These are phyloP conservation scores for Odontarrhena argentea DNA, from an alignment of 345 rosid genomes.

Conservation along the genomic window DNA sequence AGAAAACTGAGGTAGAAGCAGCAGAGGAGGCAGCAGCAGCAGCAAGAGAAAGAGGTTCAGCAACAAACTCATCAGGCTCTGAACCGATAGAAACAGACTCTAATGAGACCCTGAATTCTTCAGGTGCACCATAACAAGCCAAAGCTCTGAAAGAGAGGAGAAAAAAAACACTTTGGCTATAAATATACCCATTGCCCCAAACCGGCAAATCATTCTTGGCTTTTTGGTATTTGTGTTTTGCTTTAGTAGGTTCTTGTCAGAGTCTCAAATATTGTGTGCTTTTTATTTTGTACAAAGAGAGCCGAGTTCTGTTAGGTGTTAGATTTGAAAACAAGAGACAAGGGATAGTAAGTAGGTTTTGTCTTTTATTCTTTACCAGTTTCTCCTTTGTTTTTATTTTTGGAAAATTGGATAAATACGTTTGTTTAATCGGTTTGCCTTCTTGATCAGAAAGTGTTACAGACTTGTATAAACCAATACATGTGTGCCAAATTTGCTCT, in stretches of 20 bases:
- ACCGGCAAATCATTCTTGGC: conserved; percentile 51
- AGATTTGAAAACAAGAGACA: conserved; percentile 31
- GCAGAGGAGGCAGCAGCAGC: conserved; percentile 41
- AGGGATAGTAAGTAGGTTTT: conserved; percentile 31
- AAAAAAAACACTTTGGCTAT: conserved; percentile 50
- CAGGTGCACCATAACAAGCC: conserved; percentile 48
- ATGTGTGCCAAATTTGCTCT: too few species aligned
- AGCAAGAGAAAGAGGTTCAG: conserved; percentile 39
- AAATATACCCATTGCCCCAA: conserved; percentile 38
- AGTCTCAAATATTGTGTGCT: conserved; percentile 27
- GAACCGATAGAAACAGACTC: conserved; percentile 47
- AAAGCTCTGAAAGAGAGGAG: conserved; percentile 40
- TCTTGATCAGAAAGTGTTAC: conserved; percentile 12
- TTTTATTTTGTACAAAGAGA: conserved; percentile 40
- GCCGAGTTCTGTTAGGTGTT: conserved; percentile 32
- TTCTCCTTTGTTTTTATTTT: not conserved
- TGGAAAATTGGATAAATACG: conserved; percentile 32
- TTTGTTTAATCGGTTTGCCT: conserved; percentile 32
- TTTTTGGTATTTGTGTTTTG: conserved; percentile 35
- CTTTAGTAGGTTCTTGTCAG: conserved; percentile 25
- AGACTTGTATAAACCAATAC: not conserved
- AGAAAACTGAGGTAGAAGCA: conserved; percentile 59
- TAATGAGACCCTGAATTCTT: conserved; percentile 34
- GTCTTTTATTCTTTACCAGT: conserved; percentile 32
- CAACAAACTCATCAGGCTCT: conserved; percentile 39